phyloP scores from a whole-genome alignment of 2,329 filamentous ascomycete species.

The Chaetomium globosum region DNA sequence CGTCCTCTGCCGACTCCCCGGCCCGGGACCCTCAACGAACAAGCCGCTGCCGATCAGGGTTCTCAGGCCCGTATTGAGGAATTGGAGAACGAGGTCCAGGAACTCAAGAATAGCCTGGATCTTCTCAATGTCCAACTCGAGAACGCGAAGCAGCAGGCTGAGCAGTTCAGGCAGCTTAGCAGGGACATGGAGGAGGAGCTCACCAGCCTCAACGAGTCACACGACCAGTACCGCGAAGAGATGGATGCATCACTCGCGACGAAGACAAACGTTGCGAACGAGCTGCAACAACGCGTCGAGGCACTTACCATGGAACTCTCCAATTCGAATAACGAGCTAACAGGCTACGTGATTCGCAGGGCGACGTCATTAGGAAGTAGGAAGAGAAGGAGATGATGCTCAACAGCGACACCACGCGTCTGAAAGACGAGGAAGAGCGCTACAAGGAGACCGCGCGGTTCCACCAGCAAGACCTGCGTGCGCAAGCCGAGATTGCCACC shows the following conservation, averaged over 20 bases:
- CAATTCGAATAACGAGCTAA: conserved; percentile 77
- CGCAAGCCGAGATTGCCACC: conserved; percentile 89
- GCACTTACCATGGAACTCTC: conserved; percentile 82
- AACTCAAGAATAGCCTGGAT: conserved; percentile 85
- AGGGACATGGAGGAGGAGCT: conserved; percentile 86
- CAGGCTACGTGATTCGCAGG: conserved; percentile 75
- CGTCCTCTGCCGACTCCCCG: conserved; percentile 76
- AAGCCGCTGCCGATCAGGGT: conserved; percentile 45
- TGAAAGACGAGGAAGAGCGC: conserved; percentile 82
- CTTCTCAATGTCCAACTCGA: conserved; percentile 79
- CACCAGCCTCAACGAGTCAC: conserved; percentile 73
- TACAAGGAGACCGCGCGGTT: conserved; percentile 78
- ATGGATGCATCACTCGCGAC: conserved; percentile 74
- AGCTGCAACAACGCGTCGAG: conserved; percentile 80
- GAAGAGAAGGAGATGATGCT: conserved; percentile 82
- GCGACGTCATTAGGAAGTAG: conserved; percentile 68
- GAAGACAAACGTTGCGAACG: conserved; percentile 77
- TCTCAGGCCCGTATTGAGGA: conserved; percentile 71
- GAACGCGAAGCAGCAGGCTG: conserved; percentile 75
- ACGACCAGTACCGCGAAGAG: conserved; percentile 86
- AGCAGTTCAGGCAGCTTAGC: conserved; percentile 86
- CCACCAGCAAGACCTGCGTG: conserved; percentile 87
- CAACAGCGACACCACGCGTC: conserved; percentile 74
- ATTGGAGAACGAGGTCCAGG: conserved; percentile 77
- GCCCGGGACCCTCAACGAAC: conserved; percentile 46